Base-by-base conservation (phyloP, 164 flowering plant species). In the Macadamia integrifolia region DNA sequence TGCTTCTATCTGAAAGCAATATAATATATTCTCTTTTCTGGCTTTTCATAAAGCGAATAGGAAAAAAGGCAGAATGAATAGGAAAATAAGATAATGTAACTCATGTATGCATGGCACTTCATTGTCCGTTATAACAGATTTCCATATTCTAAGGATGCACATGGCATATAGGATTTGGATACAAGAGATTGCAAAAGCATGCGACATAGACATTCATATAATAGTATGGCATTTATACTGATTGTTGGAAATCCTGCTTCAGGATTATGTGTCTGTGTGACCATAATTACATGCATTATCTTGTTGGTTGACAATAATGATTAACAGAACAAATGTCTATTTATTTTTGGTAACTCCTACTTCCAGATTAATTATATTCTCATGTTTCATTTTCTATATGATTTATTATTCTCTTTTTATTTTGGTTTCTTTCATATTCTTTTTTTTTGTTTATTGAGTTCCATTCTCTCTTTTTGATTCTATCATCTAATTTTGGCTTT, bases 401-500 rank as follows among this genome's bases (percentile, higher is more conserved):
- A 28, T 28, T 52, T 48, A 3, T 9, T 30, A n/a, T 43, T 13
- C 18, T 9, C 10, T 3, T n/a, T 46, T 8, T 46, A 46, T 8
- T 46, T 11, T 46, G 50, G 3, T 46, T 46, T 46, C 1, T 8
- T n/a, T n/a, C n/a, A n/a, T n/a, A n/a, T n/a, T n/a, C 9, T 46
- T 46, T 46, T 11, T 11, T 46, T 46, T 7, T 9, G 12, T 8
- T 46, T 46, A 7, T 46, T 46, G 3, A 8, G 1, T 46, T 46
- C 50, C 3, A 46, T 46, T 56, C 46, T 49, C 48, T 9, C 56
- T 56, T 49, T 29, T 2, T 46, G 28, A 9, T 31, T 64, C 3
- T 32, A 12, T 69, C 28, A 60, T 58, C 62, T 68, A 30, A 69
- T 66, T 65, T 67, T 61, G 61, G 52, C 50, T 40, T 9, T 56